These are phyloP conservation scores for Colletotrichum magnum DNA, from an alignment of 2,329 filamentous ascomycete genomes.

Conservation along the genomic window DNA sequence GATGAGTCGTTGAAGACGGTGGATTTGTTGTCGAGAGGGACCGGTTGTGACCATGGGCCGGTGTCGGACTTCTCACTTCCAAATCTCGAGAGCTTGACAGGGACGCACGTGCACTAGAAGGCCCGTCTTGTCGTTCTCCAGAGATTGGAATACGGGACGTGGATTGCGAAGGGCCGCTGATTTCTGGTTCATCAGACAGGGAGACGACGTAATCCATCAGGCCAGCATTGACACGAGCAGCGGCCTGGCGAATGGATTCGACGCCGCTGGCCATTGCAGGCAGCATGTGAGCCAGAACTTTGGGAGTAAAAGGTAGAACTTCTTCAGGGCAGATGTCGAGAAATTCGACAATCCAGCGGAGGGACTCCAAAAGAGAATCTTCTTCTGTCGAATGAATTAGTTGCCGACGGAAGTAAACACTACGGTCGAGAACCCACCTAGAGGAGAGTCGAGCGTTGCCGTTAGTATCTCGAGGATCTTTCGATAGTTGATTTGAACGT, in stretches of 20 bases:
- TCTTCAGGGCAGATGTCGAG: conserved; percentile 98
- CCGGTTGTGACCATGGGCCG: conserved; percentile 59
- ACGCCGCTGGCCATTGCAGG: conserved; percentile 94
- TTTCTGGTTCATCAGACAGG: conserved; percentile 78
- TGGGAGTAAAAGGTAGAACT: conserved; percentile 93
- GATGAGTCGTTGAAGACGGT: conserved; percentile 54
- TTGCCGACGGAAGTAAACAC: conserved; percentile 17
- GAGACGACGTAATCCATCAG: conserved; percentile 96
- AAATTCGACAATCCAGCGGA: conserved; percentile 96
- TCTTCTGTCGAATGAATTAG: conserved; percentile 72
- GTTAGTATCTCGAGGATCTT: conserved; percentile 94
- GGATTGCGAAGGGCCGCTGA: conserved; percentile 51
- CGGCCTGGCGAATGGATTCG: conserved; percentile 89
- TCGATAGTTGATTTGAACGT: conserved; percentile 93
- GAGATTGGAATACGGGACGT: conserved; percentile 59
- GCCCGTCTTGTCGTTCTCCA: conserved; percentile 61
- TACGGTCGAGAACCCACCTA: conserved; percentile 66
- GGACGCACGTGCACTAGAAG: conserved; percentile 65
- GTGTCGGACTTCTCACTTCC: conserved; percentile 66
- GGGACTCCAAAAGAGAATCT: conserved; percentile 89
- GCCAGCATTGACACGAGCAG: conserved; percentile 89
- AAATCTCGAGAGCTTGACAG: conserved; percentile 68
- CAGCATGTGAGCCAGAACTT: conserved; percentile 90
- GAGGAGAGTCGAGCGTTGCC: conserved; percentile 85
- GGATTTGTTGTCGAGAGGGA: conserved; percentile 62